Evolutionary conservation across 768 basidiomycete species (phyloP).

Genomic region (Amanita rimosa): DNA sequence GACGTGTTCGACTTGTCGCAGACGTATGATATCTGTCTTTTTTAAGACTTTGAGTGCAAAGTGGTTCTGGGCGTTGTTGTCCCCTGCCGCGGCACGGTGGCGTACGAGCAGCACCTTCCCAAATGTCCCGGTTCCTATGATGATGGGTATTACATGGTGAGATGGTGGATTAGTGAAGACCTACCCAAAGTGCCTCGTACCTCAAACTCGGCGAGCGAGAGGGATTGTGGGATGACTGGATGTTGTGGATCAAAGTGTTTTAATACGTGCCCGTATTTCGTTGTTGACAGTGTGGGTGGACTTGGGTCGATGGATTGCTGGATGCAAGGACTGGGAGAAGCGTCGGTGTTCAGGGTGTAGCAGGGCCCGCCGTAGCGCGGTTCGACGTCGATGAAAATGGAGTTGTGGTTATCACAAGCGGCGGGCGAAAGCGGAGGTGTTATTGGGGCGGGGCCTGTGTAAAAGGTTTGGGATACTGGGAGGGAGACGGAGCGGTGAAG

Average conservation of each 20-base stretch:
- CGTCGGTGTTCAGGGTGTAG: background rate
- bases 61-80: constrained; percentile 41
- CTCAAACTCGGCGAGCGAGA: constrained; percentile 67
- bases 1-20: constrained; percentile 96
- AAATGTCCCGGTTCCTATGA: constrained; percentile 91
- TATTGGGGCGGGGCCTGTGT: constrained; percentile 40
- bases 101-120: constrained; percentile 87
- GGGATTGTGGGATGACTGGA: constrained; percentile 30
- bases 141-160: background rate
- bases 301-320: background rate
- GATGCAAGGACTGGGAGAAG: background rate
- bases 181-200: constrained; percentile 68
- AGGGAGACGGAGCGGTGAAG: constrained; percentile 23
- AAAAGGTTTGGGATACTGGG: constrained; percentile 15
- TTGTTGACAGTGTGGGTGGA: background rate
- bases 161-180: constrained; percentile 10
- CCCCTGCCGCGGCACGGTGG: constrained; percentile 39
- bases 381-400: constrained; percentile 27
- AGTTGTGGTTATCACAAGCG: constrained; percentile 15
- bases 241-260: constrained; percentile 2
- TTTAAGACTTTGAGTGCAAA: constrained; percentile 88
- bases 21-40: constrained; percentile 75
- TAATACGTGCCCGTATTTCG: background rate
- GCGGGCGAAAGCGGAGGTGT: constrained; percentile 62
- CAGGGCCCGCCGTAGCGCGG: constrained; percentile 23